Evolutionary conservation across 495 filamentous ascomycete genomes (phyloP), one percentile per base, ranked within the genome.

Genomic region (Hyaloscypha finlandica): DNA sequence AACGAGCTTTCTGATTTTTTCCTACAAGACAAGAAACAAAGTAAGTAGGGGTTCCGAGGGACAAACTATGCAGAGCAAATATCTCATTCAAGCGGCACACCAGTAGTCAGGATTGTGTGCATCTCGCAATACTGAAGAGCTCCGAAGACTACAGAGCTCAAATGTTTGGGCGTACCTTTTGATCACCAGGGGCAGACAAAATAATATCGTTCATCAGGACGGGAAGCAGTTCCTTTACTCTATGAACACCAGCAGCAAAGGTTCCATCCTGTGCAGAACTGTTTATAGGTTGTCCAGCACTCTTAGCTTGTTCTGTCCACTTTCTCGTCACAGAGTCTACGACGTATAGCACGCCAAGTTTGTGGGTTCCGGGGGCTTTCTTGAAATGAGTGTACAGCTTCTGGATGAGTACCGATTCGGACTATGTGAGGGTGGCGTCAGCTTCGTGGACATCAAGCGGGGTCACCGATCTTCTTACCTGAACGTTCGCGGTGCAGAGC

Each of bases 251-350:
- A 68, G 94, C 94, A 77, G 92, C 92, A 81, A 88, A 97, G 56
- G 94, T 97, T 69, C 95, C 95, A 81, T 96, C 92, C 67, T 86
- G 84, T 64, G 92, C 91, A 74, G 85, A 81, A 71, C 83, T 85
- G 75, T 89, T 91, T 74, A 93, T 83, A 64, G 88, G 82, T 77
- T 98, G 93, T 67, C 92, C 92, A 68, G 89, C 85, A 70, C 88
- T 87, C 78, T 92, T 93, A 69, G 95, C 96, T 77, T 91, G 90
- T 78, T 99, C 94, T 86, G 97, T 87, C 93, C 96, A 99, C 81
- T 94, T 92, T 80, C 95, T 91, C 77, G 93, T 93, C 89, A 99
- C 93, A 85, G 94, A 97, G 86, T 99, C 96, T 96, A 99, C 92
- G 82, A 98, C 93, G 89, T 99, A 99, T 82, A 99, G 89, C 75